Evolutionary conservation across 371 early-diverging fungal species (phyloP), one percentile per base, ranked within the genome.

Genomic region (Mortierella sp.): DNA sequence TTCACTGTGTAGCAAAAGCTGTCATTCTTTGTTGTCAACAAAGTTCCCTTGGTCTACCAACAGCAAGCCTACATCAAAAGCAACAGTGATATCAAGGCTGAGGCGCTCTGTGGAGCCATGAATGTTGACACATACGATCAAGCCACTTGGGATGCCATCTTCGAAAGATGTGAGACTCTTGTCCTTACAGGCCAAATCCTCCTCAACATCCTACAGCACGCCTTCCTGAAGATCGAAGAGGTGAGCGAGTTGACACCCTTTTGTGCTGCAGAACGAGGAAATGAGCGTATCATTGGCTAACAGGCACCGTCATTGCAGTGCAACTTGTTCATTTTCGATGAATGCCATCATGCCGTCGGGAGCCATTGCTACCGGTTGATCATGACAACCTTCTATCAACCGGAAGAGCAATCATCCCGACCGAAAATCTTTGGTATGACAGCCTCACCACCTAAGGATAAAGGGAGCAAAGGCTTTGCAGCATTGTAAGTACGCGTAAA

Each of bases 381-480:
- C 48, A 67, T 67, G 67, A 56, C 31, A 1, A 12, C 50, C 14
- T 67, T 60, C 44, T 67, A 67, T 27, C 21, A 21, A 14, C 40
- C 40, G 22, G 65, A 53, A 2, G 19, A 52, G 2, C 22, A 12
- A 17, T 8, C 16, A 1, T 66, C 82, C 5, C 79, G 89, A 16
- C 96, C 96, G 12, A 90, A 89, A 62, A 85, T 96, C 8, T 94
- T 96, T 79, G 95, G 95, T 14, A 92, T 97, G 94, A 96, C 98
- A 0, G 96, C 98, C 2, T 95, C 95, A 5, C 95, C 97, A 9
- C 78, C 60, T 19, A 57, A 58, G 37, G 63, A 63, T 12, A 54
- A 41, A 1, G 63, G 59, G 0, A 0, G 45, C 3, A 17, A 14
- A 0, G 29, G 8, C 0, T 74, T 80, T 39, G 53, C 83, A 37